phyloP scores from a whole-genome alignment of 2,329 filamentous ascomycete genomes.

The Hortaea werneckii region DNA sequence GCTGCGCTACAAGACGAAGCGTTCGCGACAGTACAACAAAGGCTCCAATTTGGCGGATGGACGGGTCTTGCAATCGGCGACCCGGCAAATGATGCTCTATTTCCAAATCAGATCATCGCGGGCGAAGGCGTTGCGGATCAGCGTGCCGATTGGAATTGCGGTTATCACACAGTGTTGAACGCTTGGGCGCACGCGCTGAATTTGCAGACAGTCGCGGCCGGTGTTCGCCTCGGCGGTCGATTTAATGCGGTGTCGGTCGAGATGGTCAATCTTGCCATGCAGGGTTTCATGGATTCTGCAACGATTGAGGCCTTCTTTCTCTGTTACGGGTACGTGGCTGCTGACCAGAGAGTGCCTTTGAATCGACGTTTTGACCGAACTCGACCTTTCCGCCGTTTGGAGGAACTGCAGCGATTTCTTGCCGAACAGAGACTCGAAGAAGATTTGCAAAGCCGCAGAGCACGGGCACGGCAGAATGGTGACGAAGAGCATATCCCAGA shows the following conservation, averaged over 20 bases:
- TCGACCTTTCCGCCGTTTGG: not conserved
- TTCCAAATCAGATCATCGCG: not conserved
- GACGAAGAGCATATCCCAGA: not conserved
- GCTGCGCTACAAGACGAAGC: not conserved
- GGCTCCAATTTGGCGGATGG: not conserved
- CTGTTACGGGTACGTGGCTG: constrained; percentile 6
- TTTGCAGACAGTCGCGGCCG: constrained; percentile 1
- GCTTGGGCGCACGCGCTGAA: constrained; percentile 8
- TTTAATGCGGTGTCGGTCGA: constrained; percentile 1
- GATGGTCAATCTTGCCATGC: constrained; percentile 5
- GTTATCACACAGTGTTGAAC: constrained; percentile 6
- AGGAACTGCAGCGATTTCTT: not conserved
- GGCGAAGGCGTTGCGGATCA: not conserved
- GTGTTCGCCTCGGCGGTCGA: not conserved
- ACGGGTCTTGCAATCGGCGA: too few relatives aligned
- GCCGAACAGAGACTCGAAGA: not conserved
- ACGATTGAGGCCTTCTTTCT: constrained; percentile 7
- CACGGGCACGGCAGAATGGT: not conserved
- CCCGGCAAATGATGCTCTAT: not conserved
- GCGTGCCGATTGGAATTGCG: constrained; percentile 5
- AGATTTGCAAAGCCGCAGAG: not conserved
- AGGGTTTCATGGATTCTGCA: constrained; percentile 4
- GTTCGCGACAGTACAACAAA: not conserved
- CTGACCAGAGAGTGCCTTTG: not conserved
- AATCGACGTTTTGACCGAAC: constrained; percentile 5